phyloP scores from a whole-genome alignment of 805 yeast species.

The Teunomyces cretensis region DNA sequence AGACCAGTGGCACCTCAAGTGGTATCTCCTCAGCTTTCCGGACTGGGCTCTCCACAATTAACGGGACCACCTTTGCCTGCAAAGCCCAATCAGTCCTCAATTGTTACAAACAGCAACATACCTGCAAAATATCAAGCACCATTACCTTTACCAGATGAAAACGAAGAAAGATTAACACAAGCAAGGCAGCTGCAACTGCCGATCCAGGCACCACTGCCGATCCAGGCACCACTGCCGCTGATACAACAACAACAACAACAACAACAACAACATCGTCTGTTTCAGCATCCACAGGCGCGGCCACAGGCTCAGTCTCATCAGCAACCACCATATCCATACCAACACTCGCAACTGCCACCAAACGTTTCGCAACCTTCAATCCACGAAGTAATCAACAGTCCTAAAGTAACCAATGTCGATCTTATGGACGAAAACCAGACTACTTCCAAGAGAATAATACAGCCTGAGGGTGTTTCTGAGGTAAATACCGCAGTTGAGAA shows the following conservation, averaged over 20 bases:
- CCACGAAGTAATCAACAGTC: too few relatives aligned
- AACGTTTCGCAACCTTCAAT: neutral
- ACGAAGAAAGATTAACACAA: neutral
- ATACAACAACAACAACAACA: neutral
- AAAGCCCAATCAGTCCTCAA: constrained; percentile 12
- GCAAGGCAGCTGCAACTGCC: neutral
- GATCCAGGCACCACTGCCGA: too few relatives aligned
- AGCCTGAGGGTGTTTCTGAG: neutral
- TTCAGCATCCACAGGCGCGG: neutral
- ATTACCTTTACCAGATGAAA: constrained; percentile 21
- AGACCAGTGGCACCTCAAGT: too few relatives aligned
- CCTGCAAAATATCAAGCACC: constrained; percentile 34
- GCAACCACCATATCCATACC: neutral
- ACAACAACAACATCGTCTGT: neutral
- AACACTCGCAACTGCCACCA: neutral
- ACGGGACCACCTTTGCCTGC: constrained; percentile 28
- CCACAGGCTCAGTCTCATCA: neutral
- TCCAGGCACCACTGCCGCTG: neutral
- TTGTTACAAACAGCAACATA: neutral
- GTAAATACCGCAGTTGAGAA: neutral
- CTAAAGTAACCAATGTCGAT: neutral
- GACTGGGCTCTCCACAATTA: constrained; percentile 5
- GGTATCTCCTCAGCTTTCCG: too few relatives aligned
- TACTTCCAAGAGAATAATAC: neutral
- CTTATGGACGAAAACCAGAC: constrained; percentile 1